A percentile compares a stretch with the other conserved stretches of the same genome.
These are phyloP conservation scores for Metarhizium anisopliae DNA, from an alignment of 2,329 filamentous ascomycete genomes.

Conservation along the genomic window DNA sequence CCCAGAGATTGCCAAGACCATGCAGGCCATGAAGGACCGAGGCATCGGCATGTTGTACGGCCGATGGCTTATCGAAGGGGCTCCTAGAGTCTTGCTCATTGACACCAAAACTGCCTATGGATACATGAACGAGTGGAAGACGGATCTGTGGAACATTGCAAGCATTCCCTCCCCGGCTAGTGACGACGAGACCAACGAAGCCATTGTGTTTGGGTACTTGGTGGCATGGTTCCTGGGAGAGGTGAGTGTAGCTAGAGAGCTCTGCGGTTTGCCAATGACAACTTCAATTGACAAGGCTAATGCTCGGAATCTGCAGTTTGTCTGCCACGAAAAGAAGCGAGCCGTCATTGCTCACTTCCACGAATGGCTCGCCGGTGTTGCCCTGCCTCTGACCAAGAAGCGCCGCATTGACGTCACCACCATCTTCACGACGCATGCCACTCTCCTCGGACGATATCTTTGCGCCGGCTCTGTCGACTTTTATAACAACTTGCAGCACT, in stretches of 20 bases:
- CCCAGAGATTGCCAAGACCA: slow-evolving; percentile 70
- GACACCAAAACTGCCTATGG: slow-evolving; percentile 90
- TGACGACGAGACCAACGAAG: slow-evolving; percentile 94
- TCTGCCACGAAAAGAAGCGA: slow-evolving; percentile 81
- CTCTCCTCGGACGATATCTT: slow-evolving; percentile 87
- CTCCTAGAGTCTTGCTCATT: slow-evolving; percentile 85
- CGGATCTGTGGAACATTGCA: slow-evolving; percentile 85
- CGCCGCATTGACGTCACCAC: slow-evolving; percentile 93
- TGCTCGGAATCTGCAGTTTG: slow-evolving; percentile 51
- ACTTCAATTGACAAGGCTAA: not conserved
- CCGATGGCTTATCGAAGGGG: slow-evolving; percentile 94
- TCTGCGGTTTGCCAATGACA: no score
- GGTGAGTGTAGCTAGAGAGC: slow-evolving; percentile 41
- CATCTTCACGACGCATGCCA: slow-evolving; percentile 97
- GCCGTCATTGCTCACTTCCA: slow-evolving; percentile 98
- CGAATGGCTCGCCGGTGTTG: slow-evolving; percentile 95
- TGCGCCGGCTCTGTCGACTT: slow-evolving; percentile 97
- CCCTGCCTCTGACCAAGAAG: slow-evolving; percentile 84
- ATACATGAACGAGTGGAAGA: slow-evolving; percentile 93
- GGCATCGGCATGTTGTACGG: slow-evolving; percentile 88
- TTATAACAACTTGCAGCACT: slow-evolving; percentile 97
- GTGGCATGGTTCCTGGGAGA: slow-evolving; percentile 98
- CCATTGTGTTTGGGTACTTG: slow-evolving; percentile 94
- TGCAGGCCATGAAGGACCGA: slow-evolving; percentile 85
- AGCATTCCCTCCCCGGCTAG: slow-evolving; percentile 88